Conservation (phyloP, 768 basidiomycete species). For the Hygrophoropsis aurantiaca region DNA sequence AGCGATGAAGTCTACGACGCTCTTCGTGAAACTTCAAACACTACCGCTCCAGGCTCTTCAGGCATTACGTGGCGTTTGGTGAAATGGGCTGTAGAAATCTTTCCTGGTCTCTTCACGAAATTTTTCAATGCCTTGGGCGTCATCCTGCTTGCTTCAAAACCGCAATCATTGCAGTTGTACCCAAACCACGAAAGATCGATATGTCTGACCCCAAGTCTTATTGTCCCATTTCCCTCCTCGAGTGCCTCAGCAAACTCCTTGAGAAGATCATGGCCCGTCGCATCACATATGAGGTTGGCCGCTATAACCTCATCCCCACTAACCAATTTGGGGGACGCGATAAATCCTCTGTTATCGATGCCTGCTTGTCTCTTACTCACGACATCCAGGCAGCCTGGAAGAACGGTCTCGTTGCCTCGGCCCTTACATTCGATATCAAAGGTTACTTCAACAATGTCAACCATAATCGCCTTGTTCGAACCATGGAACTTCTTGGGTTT, state of each 20-base stretch:
- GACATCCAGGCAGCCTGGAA: slow-evolving; percentile 15
- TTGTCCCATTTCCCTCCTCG: slow-evolving; percentile 33
- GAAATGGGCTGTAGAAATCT: too few relatives aligned
- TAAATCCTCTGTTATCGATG: slow-evolving; percentile 11
- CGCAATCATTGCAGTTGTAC: slow-evolving; percentile 31
- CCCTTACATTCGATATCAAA: slow-evolving; percentile 18
- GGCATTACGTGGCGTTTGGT: too few relatives aligned
- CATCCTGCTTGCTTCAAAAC: too few relatives aligned
- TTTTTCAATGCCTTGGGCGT: too few relatives aligned
- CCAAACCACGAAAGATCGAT: slow-evolving; percentile 36
- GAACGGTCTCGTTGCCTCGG: too few relatives aligned
- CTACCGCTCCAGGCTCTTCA: too few relatives aligned
- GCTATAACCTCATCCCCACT: slow-evolving; percentile 22
- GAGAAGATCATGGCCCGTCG: slow-evolving; percentile 26
- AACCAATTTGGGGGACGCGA: slow-evolving; percentile 26
- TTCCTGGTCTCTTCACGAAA: too few relatives aligned
- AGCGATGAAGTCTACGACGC: too few relatives aligned
- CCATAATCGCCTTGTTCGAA: slow-evolving; percentile 8
- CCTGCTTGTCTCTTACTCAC: slow-evolving; percentile 15
- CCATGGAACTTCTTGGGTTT: background rate
- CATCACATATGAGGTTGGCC: slow-evolving; percentile 20
- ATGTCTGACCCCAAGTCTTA: slow-evolving; percentile 35
- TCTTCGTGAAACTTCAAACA: too few relatives aligned
- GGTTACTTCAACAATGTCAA: slow-evolving; percentile 22
- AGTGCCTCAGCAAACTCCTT: slow-evolving; percentile 33